Evolutionary conservation across 306 rosid species (phyloP).

Genomic region (Quercus wislizeni): DNA sequence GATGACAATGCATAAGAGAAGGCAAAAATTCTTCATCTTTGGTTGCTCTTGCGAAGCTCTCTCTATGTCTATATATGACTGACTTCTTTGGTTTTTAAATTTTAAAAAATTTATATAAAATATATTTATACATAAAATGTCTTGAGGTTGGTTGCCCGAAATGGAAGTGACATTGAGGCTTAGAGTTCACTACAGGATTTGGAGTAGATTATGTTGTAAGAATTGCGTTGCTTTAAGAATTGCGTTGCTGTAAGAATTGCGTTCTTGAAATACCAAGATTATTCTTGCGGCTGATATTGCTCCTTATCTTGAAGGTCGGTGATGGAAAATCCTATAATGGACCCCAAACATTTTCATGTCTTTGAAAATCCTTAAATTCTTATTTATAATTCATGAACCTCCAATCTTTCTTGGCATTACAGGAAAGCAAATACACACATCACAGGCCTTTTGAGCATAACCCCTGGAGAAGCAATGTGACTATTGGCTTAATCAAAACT

Average conservation of each 20-base stretch:
- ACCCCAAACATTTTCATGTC: background rate
- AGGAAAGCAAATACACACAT: slow-evolving; percentile 3
- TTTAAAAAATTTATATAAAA: background rate
- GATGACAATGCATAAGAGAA: slow-evolving; percentile 20
- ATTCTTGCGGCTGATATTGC: too few relatives aligned
- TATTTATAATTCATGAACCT: background rate
- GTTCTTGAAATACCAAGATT: too few relatives aligned
- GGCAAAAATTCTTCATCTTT: slow-evolving; percentile 29
- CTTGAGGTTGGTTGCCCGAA: slow-evolving; percentile 54
- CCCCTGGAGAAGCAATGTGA: background rate
- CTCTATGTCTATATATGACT: background rate
- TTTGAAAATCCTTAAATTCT: background rate
- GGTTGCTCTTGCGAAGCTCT: slow-evolving; percentile 7
- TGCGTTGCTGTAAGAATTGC: too few relatives aligned
- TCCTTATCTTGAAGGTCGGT: too few relatives aligned
- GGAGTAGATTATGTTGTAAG: slow-evolving; percentile 40
- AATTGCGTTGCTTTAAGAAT: slow-evolving; percentile 59
- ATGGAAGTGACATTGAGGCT: slow-evolving; percentile 44
- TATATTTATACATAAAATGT: background rate
- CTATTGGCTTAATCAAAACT: background rate
- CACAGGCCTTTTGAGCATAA: too few relatives aligned
- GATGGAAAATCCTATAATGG: too few relatives aligned
- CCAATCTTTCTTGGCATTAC: slow-evolving; percentile 5
- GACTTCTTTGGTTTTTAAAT: slow-evolving; percentile 2
- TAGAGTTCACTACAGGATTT: slow-evolving; percentile 75